Conservation (phyloP, 495 filamentous ascomycete genomes). For the Barbatosphaeria neglecta region DNA sequence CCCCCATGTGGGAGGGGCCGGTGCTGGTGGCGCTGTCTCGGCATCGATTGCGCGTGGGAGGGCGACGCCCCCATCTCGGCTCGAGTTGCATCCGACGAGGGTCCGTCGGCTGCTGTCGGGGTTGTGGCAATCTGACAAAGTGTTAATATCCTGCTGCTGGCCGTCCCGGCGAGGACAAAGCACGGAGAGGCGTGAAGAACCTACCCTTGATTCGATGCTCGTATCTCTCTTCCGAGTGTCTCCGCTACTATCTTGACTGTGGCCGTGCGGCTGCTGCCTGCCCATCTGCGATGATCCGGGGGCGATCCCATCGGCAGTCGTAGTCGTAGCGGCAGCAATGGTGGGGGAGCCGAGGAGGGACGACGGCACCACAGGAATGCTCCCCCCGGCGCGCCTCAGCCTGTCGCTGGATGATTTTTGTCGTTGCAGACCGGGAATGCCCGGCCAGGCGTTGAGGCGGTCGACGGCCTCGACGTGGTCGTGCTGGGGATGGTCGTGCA, state of each 20-base stretch:
- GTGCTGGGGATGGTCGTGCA: not conserved
- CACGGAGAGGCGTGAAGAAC: not conserved
- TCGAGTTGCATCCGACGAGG: too few species aligned
- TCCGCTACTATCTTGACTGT: not conserved
- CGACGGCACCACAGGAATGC: too few species aligned
- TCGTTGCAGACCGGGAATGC: not conserved
- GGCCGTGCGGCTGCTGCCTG: not conserved
- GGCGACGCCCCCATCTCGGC: too few species aligned
- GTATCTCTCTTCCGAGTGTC: not conserved
- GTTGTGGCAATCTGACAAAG: not conserved
- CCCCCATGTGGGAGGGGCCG: too few species aligned
- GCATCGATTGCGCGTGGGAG: too few species aligned
- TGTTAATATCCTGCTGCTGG: not conserved
- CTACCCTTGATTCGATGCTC: not conserved
- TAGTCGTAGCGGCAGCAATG: too few species aligned
- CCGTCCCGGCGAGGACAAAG: not conserved
- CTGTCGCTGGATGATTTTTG: not conserved
- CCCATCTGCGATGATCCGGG: too few species aligned
- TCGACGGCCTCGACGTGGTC: not conserved
- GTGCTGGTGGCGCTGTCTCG: too few species aligned
- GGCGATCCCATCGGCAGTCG: too few species aligned
- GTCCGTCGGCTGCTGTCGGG: too few species aligned
- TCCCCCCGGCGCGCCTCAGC: too few species aligned
- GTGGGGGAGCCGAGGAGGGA: too few species aligned
- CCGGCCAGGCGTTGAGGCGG: not conserved